These are phyloP conservation scores for Huiozyma sinensis DNA, from an alignment of 805 yeast genomes.

Conservation along the genomic window DNA sequence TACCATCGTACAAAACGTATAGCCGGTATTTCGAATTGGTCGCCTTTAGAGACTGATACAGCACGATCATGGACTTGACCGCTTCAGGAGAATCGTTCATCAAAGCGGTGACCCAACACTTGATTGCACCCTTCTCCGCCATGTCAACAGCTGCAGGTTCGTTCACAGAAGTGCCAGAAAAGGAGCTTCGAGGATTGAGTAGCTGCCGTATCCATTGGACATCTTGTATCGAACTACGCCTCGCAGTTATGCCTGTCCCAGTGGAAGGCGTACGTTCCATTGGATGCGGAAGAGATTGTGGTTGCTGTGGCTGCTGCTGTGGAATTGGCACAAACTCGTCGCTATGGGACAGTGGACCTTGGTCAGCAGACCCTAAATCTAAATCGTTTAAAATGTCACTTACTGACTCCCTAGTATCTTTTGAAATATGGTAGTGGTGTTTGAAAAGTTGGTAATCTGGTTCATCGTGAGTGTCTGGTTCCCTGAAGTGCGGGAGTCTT, in stretches of 20 bases:
- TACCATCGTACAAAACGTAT: slow-evolving; percentile 14
- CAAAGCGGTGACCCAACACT: slow-evolving; percentile 25
- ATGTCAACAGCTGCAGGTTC: slow-evolving; percentile 8
- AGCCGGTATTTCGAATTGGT: slow-evolving; percentile 17
- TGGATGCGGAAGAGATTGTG: slow-evolving; percentile 1
- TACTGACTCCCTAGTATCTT: slow-evolving; percentile 15
- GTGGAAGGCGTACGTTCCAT: background rate
- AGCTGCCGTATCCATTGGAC: slow-evolving; percentile 25
- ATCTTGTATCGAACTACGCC: slow-evolving; percentile 25
- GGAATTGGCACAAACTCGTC: background rate
- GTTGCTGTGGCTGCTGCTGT: background rate
- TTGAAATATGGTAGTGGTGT: slow-evolving; percentile 22
- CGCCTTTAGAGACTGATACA: slow-evolving; percentile 16
- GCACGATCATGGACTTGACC: slow-evolving; percentile 16
- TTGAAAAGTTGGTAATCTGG: slow-evolving; percentile 17
- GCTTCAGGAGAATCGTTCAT: slow-evolving; percentile 14
- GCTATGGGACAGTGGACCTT: background rate
- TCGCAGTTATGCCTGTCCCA: slow-evolving; percentile 4
- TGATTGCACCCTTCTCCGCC: background rate
- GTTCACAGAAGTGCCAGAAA: slow-evolving; percentile 20
- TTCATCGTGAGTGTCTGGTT: background rate
- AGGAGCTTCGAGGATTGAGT: slow-evolving; percentile 28
- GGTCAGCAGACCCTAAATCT: slow-evolving; percentile 4
- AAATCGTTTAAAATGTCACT: slow-evolving; percentile 16
- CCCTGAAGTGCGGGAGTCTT: background rate